A percentile compares a stretch with the other conserved stretches of the same genome.
Conservation (phyloP, 179 eudicot species). For the Dionaea muscipula region DNA sequence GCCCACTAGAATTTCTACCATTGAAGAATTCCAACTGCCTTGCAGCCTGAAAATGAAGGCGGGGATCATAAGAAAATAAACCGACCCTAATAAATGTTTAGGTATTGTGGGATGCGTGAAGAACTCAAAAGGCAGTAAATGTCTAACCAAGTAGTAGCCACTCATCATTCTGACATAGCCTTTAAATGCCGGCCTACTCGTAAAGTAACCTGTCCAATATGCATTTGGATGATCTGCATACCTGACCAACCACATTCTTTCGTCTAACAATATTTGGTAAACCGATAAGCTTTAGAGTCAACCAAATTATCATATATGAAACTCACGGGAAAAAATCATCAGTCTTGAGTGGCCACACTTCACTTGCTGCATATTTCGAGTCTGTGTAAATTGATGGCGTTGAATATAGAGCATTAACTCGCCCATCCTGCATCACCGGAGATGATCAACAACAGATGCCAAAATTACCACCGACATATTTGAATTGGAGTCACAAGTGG, state of each 20-base stretch:
- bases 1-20: slow-evolving; percentile 59
- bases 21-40: slow-evolving; percentile 68
- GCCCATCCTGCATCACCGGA: slow-evolving; percentile 59
- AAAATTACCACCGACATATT: no score
- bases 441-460: background rate
- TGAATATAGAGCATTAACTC: slow-evolving; percentile 92
- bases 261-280: background rate
- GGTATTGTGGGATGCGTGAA: no score
- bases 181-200: slow-evolving; percentile 82
- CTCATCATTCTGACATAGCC: slow-evolving; percentile 83
- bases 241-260: slow-evolving; percentile 20
- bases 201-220: slow-evolving; percentile 93
- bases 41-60: slow-evolving; percentile 61
- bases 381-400: slow-evolving; percentile 89
- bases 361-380: slow-evolving; percentile 58
- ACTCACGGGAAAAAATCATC: slow-evolving; percentile 93
- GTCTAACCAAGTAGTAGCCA: slow-evolving; percentile 68
- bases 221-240: slow-evolving; percentile 78
- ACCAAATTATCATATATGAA: slow-evolving; percentile 4
- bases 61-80: slow-evolving; percentile 6
- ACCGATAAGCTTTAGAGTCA: slow-evolving; percentile 4
- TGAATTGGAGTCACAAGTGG: background rate
- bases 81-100: no score
- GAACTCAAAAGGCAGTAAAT: no score
- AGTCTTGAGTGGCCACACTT: slow-evolving; percentile 72